Conservation (phyloP, 108 stramenopile species). For the Chaetoceros muelleri region DNA sequence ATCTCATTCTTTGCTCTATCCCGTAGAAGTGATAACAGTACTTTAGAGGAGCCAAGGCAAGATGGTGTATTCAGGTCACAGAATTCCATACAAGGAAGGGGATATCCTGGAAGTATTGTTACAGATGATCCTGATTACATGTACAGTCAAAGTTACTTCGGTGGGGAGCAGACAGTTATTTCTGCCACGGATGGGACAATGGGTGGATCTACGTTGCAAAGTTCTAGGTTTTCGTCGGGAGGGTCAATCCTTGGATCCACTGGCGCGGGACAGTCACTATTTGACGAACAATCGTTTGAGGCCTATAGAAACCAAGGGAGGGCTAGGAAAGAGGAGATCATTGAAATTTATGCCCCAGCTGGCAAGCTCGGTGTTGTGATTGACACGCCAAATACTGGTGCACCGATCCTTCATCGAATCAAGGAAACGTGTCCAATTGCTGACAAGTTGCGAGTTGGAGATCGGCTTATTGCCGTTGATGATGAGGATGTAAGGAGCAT, state of each 20-base stretch:
- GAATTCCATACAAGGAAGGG: neutral
- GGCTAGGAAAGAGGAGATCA: slow-evolving; percentile 6
- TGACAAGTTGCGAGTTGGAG: slow-evolving; percentile 70
- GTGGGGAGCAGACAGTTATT: neutral
- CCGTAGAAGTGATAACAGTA: neutral
- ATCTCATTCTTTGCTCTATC: neutral
- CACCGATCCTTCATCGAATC: slow-evolving; percentile 79
- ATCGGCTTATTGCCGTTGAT: slow-evolving; percentile 78
- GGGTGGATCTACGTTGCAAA: slow-evolving; percentile 2
- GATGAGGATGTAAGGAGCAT: slow-evolving; percentile 78
- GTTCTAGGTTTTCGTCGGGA: slow-evolving; percentile 1
- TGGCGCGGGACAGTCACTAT: neutral
- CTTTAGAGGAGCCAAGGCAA: neutral
- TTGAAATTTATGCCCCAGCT: slow-evolving; percentile 71
- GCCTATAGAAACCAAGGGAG: neutral
- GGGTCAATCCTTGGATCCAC: neutral
- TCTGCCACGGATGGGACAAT: neutral
- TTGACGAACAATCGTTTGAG: neutral
- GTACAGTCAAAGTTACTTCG: slow-evolving; percentile 2
- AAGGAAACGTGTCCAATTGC: slow-evolving; percentile 77
- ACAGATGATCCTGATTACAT: neutral
- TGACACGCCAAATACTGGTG: slow-evolving; percentile 80
- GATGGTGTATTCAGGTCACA: neutral
- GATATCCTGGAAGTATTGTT: neutral
- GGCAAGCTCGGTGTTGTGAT: slow-evolving; percentile 87